Evolutionary conservation across 2,329 filamentous ascomycete genomes (phyloP), one percentile per base, ranked within the genome.

Genomic region (Fonsecaea erecta): DNA sequence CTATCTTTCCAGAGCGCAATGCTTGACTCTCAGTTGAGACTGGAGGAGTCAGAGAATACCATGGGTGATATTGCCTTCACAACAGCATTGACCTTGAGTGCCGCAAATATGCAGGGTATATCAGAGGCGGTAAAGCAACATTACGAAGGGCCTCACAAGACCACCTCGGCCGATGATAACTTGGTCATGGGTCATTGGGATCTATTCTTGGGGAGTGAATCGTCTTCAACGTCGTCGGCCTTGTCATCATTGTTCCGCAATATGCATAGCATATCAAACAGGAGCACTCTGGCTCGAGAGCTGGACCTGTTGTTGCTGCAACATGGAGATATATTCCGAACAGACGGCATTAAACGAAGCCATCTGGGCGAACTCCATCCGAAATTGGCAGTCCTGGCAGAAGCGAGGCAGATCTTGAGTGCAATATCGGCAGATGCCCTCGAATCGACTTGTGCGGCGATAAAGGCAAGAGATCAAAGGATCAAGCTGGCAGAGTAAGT

Each of bases 1-100:
- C 84, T 99, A 18, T 89, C 95, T 26, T 97, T 98, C 72, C 89
- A 94, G 64, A 92, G 93, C 34, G 95, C 95, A 37, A 90, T 93
- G 70, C 92, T 96, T 71, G 94, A 99, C 75, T 94, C 90, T 70
- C 88, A 94, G 66, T 85, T 97, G 71, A 87, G 89, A 63, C 77
- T 83, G 26, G 78, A 82, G 3, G 84, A 86, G 2, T 77, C 82
- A 9, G 71, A 60, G 14, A 70, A 81, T 1, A 91, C 93, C 74
- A 85, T 70, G 21, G 40, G 85, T 0, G 18, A 35, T 21, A 52
- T 67, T 16, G 65, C 64, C n/a, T 35, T 34, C 24, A 59, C 56
- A 12, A 68, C 68, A 30, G 66, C 67, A 11, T 55, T 59, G 3
- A 64, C 68, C 82, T 81, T 99, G 4, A 90, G 91, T 64, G 87